Evolutionary conservation across 345 rosid genomes (phyloP).

Genomic region (Ceriops zippeliana): DNA sequence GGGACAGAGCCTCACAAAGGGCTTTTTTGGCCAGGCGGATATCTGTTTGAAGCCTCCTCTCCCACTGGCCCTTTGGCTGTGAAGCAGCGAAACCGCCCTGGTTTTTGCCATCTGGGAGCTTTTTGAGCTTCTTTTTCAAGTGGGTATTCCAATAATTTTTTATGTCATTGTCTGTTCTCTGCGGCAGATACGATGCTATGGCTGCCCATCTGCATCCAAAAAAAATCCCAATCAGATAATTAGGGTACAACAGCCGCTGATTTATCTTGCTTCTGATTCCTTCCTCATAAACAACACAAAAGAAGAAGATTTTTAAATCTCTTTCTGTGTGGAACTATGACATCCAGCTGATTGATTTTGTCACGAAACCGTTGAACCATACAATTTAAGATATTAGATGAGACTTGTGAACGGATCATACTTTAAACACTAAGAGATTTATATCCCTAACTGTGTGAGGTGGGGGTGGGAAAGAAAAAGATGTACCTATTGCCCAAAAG

Average conservation of each 20-base stretch:
- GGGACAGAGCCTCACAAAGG: conserved; percentile 68
- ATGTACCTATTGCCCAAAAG: neutral
- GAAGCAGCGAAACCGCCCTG: conserved; percentile 36
- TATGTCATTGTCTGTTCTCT: conserved; percentile 88
- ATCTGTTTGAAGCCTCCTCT: conserved; percentile 80
- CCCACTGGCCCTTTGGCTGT: conserved; percentile 67
- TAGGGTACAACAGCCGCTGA: neutral
- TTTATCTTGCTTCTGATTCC: neutral
- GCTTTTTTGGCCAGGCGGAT: conserved; percentile 82
- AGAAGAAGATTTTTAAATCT: neutral
- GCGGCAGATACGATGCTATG: conserved; percentile 93
- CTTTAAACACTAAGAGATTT: no score
- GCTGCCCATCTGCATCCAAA: conserved; percentile 80
- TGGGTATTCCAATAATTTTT: conserved; percentile 94
- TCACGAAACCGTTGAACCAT: no score
- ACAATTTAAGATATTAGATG: no score
- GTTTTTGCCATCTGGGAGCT: conserved; percentile 37
- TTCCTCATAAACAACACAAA: neutral
- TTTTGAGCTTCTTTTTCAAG: conserved; percentile 71
- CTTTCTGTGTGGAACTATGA: no score
- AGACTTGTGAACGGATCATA: no score
- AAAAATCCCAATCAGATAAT: neutral
- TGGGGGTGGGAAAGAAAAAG: neutral
- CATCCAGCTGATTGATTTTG: no score
- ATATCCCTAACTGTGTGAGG: neutral